A percentile compares a stretch with the other conserved stretches of the same genome.
Evolutionary conservation across 1,284 basidiomycete genomes (phyloP).

Genomic region (Gymnopus androsaceus): DNA sequence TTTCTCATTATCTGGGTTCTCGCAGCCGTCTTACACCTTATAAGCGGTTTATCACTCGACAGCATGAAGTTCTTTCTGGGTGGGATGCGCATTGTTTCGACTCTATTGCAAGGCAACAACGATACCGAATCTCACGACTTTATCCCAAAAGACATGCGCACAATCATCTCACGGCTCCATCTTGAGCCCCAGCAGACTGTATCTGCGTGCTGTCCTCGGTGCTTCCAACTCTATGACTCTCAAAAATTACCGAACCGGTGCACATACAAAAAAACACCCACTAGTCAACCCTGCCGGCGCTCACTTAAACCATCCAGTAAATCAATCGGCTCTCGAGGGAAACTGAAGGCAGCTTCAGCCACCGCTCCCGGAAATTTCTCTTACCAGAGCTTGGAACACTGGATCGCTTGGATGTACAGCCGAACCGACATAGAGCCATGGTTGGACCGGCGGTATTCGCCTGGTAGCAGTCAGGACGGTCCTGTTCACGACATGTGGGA

Average conservation of each 20-base stretch:
- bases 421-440: constrained; percentile 18
- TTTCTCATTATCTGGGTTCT: too few species aligned
- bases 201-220: constrained; percentile 25
- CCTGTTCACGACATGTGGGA: constrained; percentile 29
- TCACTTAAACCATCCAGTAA: neutral
- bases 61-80: too few species aligned
- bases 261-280: constrained; percentile 1
- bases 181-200: neutral
- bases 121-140: too few species aligned
- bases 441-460: neutral
- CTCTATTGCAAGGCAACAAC: too few species aligned
- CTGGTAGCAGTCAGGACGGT: neutral
- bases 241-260: constrained; percentile 21
- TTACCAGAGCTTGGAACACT: constrained; percentile 15
- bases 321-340: neutral
- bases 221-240: constrained; percentile 21
- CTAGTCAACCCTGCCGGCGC: neutral
- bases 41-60: too few species aligned
- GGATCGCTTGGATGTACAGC: constrained; percentile 17
- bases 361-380: constrained; percentile 8
- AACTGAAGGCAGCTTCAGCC: neutral
- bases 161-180: too few species aligned
- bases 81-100: too few species aligned
- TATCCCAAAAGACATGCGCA: too few species aligned
- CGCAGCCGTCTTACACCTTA: too few species aligned